Evolutionary conservation across 2,329 filamentous ascomycete species (phyloP).

Genomic region (Calonectria fujianensis): DNA sequence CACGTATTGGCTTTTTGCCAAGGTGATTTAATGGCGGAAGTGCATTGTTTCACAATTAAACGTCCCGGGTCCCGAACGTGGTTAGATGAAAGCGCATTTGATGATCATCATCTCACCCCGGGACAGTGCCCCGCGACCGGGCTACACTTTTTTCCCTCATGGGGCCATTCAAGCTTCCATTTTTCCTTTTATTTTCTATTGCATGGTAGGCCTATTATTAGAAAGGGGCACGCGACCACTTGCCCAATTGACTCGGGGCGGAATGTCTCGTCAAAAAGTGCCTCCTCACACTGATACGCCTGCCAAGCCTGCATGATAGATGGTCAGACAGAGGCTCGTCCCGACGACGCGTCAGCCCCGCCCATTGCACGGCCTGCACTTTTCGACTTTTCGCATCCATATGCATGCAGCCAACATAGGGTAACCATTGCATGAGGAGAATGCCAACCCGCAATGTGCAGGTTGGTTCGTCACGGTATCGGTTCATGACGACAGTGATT

Average conservation of each 20-base stretch:
- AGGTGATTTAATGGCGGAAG: not conserved
- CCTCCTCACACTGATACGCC: not conserved
- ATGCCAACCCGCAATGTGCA: not conserved
- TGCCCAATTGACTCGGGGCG: not conserved
- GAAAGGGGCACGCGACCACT: not conserved
- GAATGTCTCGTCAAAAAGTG: not conserved
- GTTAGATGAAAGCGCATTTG: not conserved
- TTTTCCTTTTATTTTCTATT: not conserved
- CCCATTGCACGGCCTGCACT: not conserved
- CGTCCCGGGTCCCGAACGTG: not conserved
- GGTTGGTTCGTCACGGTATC: not conserved
- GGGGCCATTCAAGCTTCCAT: not conserved
- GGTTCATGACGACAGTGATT: not conserved
- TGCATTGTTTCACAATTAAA: slow-evolving; percentile 2
- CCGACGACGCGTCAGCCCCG: not conserved
- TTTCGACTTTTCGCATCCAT: not conserved
- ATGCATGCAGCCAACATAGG: not conserved
- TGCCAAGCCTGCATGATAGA: not conserved
- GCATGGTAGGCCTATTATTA: not conserved
- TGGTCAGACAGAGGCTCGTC: not conserved
- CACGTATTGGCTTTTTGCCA: slow-evolving; percentile 5
- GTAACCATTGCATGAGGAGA: not conserved
- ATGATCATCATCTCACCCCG: not conserved
- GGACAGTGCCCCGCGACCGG: not conserved
- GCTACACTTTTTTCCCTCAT: not conserved